Evolutionary conservation across 129 eudicot species (phyloP).

Genomic region (Logfia minima): DNA sequence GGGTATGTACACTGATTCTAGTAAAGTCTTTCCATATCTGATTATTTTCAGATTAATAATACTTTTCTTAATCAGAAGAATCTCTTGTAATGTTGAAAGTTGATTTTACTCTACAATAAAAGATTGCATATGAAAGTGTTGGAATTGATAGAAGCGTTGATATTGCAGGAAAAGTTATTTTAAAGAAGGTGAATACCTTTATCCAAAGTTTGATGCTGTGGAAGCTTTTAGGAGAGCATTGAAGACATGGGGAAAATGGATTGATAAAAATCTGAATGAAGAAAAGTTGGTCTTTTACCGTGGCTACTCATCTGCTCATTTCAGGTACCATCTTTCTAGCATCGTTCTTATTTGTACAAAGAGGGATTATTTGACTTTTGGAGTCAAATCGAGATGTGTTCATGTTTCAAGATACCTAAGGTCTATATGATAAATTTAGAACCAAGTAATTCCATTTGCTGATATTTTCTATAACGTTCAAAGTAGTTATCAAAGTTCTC

Average conservation of each 20-base stretch:
- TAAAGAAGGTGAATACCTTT: constrained; percentile 68
- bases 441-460: not conserved
- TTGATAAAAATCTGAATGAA: constrained; percentile 49
- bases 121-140: not conserved
- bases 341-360: constrained; percentile 1
- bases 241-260: constrained; percentile 89
- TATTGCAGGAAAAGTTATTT: constrained; percentile 72
- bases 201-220: constrained; percentile 76
- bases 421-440: constrained; percentile 1
- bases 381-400: not conserved
- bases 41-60: constrained; percentile 1
- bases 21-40: not conserved
- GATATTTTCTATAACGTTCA: not conserved
- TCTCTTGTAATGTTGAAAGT: not conserved
- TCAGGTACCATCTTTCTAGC: constrained; percentile 49
- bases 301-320: constrained; percentile 91
- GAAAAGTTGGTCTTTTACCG: constrained; percentile 76
- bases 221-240: constrained; percentile 85
- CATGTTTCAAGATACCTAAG: constrained; percentile 1
- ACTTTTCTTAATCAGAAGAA: not conserved
- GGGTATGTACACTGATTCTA: constrained; percentile 55
- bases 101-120: not conserved
- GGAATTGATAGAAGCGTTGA: not conserved
- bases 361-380: constrained; percentile 20
- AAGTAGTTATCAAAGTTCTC: not conserved